These are phyloP conservation scores for Naganishia liquefaciens DNA, from an alignment of 1,284 basidiomycete species.

Conservation along the genomic window DNA sequence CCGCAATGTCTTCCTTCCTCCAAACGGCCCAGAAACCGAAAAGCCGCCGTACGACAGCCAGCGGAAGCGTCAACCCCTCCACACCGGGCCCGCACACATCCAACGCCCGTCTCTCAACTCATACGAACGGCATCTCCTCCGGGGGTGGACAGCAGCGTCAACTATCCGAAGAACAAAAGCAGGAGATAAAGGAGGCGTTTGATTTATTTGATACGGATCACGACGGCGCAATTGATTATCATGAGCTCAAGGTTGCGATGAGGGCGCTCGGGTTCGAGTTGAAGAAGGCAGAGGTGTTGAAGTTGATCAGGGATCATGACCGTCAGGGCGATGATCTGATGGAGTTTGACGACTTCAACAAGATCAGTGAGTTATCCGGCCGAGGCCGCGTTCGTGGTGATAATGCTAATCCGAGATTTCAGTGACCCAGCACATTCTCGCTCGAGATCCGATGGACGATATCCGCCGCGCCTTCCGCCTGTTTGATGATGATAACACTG, in stretches of 20 bases:
- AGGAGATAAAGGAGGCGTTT: constrained; percentile 98
- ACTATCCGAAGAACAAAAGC: constrained; percentile 89
- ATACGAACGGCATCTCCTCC: constrained; percentile 23
- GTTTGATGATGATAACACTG: constrained; percentile 94
- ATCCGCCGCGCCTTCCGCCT: constrained; percentile 92
- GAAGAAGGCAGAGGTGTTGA: constrained; percentile 97
- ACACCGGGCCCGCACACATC: constrained; percentile 20
- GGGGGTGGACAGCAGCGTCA: constrained; percentile 57
- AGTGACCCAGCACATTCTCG: constrained; percentile 94
- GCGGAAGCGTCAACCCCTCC: constrained; percentile 20
- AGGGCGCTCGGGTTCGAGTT: constrained; percentile 95
- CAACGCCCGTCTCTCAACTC: constrained; percentile 28
- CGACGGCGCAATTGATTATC: constrained; percentile 94
- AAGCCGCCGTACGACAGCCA: constrained; percentile 27
- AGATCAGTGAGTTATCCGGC: constrained; percentile 79
- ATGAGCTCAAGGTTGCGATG: constrained; percentile 99
- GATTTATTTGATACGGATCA: constrained; percentile 99
- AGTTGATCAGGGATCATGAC: constrained; percentile 89
- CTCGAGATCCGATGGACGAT: constrained; percentile 94
- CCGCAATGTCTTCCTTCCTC: constrained; percentile 13
- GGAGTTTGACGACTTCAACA: constrained; percentile 91
- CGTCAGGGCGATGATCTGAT: constrained; percentile 86
- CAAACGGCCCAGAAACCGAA: constrained; percentile 28
- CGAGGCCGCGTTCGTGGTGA: background rate
- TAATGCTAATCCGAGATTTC: background rate